A percentile compares a stretch with the other conserved stretches of the same genome.
These are phyloP conservation scores for Phytophthora sansomeana DNA, from an alignment of 352 stramenopile genomes.

Conservation along the genomic window DNA sequence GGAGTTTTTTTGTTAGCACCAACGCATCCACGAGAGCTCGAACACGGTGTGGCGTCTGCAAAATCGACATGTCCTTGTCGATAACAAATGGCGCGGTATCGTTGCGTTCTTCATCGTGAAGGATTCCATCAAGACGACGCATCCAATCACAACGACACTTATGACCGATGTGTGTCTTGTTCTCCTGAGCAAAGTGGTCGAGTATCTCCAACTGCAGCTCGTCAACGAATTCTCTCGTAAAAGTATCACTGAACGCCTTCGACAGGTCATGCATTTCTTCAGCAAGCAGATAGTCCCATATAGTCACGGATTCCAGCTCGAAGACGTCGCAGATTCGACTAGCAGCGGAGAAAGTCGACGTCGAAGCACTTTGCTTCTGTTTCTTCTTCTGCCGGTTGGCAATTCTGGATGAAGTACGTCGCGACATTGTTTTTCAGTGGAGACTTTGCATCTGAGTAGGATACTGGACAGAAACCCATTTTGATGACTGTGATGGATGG, in stretches of 20 bases:
- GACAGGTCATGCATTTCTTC: no score
- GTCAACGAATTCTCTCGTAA: background rate
- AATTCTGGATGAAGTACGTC: no score
- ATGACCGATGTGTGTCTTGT: background rate
- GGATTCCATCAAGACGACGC: background rate
- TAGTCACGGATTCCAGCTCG: background rate
- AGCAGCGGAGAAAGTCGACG: background rate
- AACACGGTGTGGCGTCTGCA: background rate
- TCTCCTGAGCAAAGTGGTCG: background rate
- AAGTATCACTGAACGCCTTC: no score
- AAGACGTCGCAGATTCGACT: background rate
- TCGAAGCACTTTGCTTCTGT: background rate
- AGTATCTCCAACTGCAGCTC: background rate
- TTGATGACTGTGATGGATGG: no score
- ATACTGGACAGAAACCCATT: no score
- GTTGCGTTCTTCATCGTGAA: background rate
- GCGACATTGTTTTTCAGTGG: no score
- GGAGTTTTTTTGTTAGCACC: background rate
- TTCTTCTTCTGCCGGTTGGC: background rate
- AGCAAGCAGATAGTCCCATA: constrained; percentile 6
- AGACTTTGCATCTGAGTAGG: no score
- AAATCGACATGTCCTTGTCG: background rate
- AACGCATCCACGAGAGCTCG: background rate
- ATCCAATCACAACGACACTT: background rate
- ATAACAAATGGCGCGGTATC: no score